Conservation (phyloP, 495 filamentous ascomycete genomes). For the Tuber aestivum region DNA sequence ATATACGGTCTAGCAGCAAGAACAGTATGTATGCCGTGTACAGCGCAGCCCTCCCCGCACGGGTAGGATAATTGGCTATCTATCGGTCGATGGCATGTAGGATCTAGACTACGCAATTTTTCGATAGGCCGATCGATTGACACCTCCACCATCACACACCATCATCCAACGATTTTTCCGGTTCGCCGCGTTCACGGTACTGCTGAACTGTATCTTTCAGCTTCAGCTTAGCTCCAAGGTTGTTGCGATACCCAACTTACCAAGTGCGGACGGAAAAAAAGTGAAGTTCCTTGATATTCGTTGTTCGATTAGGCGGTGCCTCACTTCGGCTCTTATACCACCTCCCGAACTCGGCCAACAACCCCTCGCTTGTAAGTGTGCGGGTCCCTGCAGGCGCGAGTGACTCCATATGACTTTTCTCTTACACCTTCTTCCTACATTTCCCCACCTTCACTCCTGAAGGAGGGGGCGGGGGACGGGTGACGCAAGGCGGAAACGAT, state of each 20-base stretch:
- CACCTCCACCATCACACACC: background rate
- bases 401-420: background rate
- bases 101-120: background rate
- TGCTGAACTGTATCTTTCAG: background rate
- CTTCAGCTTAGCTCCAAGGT: background rate
- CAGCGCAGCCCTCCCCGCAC: too few species aligned
- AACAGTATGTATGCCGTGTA: background rate
- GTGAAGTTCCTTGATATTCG: background rate
- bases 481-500: background rate
- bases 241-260: background rate
- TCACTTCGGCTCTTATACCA: background rate
- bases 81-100: background rate
- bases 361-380: background rate
- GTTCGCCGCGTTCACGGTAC: background rate
- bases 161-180: background rate
- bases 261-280: background rate
- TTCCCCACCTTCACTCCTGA: background rate
- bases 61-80: background rate
- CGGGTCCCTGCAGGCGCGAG: background rate
- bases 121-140: background rate
- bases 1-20: background rate
- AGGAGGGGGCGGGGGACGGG: background rate
- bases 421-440: background rate
- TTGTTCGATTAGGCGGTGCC: background rate
- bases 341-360: background rate